Percentiles rank a stretch among this genome's conserved stretches.
Evolutionary conservation across 2,329 filamentous ascomycete species (phyloP).

Genomic region (Cladophialophora carrionii): DNA sequence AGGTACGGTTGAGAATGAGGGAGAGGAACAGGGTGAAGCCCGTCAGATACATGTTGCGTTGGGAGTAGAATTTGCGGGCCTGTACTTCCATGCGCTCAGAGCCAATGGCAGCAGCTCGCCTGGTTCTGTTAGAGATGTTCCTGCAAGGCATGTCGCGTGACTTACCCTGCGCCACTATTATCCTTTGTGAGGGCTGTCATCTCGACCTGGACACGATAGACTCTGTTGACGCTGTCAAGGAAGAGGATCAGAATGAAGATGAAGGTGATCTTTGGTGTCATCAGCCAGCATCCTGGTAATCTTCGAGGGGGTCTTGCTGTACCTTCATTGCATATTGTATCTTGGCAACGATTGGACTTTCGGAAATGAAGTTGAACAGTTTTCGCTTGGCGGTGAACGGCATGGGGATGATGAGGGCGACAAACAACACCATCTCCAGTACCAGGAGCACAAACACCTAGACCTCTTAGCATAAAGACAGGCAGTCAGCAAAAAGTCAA

Average conservation of each 20-base stretch:
- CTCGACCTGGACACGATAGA: slow-evolving; percentile 95
- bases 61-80: slow-evolving; percentile 99
- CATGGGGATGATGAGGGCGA: slow-evolving; percentile 69
- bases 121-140: slow-evolving; percentile 17
- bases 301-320: slow-evolving; percentile 29
- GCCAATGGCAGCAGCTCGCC: slow-evolving; percentile 73
- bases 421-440: slow-evolving; percentile 55
- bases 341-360: slow-evolving; percentile 82
- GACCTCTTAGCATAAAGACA: slow-evolving; percentile 17
- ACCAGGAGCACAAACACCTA: slow-evolving; percentile 56
- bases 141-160: slow-evolving; percentile 27
- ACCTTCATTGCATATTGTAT: slow-evolving; percentile 95
- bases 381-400: slow-evolving; percentile 83
- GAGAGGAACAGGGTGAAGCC: slow-evolving; percentile 99
- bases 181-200: slow-evolving; percentile 72
- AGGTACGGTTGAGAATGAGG: slow-evolving; percentile 95
- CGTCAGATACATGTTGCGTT: slow-evolving; percentile 99
- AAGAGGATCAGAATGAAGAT: slow-evolving; percentile 99
- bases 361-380: slow-evolving; percentile 95
- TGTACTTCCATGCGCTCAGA: slow-evolving; percentile 97
- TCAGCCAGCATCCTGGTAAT: slow-evolving; percentile 27
- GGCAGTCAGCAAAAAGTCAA: background rate
- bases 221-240: slow-evolving; percentile 92
- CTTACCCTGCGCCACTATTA: slow-evolving; percentile 56
- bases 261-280: slow-evolving; percentile 74